Evolutionary conservation across 805 yeast genomes (phyloP).

Genomic region (Cyberlindnera subsufficiens): DNA sequence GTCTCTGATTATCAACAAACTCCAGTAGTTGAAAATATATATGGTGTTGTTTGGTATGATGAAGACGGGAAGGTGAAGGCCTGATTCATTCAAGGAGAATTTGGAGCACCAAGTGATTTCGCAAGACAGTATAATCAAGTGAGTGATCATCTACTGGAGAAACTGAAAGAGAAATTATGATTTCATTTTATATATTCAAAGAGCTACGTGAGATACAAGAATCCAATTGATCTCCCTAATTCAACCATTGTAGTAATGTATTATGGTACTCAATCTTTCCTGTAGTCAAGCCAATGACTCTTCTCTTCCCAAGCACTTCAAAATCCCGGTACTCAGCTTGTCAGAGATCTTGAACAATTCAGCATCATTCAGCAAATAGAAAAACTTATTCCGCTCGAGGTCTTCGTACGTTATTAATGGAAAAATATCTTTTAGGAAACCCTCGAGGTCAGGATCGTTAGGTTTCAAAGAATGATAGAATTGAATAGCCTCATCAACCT

Average conservation of each 20-base stretch:
- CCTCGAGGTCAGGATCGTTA: conserved; percentile 27
- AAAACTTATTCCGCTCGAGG: conserved; percentile 35
- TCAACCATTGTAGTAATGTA: conserved; percentile 28
- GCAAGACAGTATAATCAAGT: conserved; percentile 43
- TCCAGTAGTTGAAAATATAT: conserved; percentile 64
- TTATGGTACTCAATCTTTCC: conserved; percentile 36
- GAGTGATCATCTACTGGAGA: conserved; percentile 40
- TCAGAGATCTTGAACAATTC: conserved; percentile 36
- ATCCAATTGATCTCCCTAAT: conserved; percentile 26
- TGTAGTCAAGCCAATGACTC: conserved; percentile 39
- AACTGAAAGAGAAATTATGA: neutral
- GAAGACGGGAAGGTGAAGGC: conserved; percentile 47
- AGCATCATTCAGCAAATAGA: conserved; percentile 29
- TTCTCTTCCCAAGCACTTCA: conserved; percentile 37
- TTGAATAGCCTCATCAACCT: conserved; percentile 29
- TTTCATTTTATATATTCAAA: conserved; percentile 19
- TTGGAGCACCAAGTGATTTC: conserved; percentile 47
- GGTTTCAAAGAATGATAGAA: conserved; percentile 34
- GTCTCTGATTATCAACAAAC: conserved; percentile 58
- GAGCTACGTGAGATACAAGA: conserved; percentile 39
- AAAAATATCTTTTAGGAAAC: conserved; percentile 38
- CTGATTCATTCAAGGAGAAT: conserved; percentile 52
- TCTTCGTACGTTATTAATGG: conserved; percentile 48
- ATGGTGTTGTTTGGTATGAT: conserved; percentile 64
- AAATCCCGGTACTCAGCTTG: conserved; percentile 35